Evolutionary conservation across 2,329 filamentous ascomycete genomes (phyloP), one percentile per base, ranked within the genome.

Genomic region (Beauveria rudraprayagi): DNA sequence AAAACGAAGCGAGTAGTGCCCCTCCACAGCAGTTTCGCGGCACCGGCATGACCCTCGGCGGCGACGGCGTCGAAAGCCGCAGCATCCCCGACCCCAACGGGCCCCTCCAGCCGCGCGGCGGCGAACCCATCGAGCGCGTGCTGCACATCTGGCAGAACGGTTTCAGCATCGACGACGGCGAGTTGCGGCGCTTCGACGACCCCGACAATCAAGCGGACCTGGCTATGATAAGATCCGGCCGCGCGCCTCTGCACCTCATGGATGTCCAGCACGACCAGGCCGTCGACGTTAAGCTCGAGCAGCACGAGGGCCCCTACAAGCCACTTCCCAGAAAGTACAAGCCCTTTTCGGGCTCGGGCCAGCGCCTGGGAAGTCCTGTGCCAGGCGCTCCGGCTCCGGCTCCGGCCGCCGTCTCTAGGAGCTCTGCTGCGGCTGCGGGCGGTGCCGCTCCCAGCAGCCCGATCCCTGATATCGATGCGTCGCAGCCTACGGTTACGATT

Each of bases 61-160:
- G 90, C 63, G 90, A 94, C 60, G 89, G 90, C 58, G 78, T 83
- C 5, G 86, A 87, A 62, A 92, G 88, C 66, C 83, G 85, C 62
- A 77, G 78, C 26, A 83, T 94, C 56, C 84, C 86, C 48, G 85
- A 90, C 65, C 83, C 88, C 30, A 73, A 64, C 0, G 72, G 72
- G 3, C 63, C 68, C 65, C 22, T 73, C 66, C 50, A 24, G 19
- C 66, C 69, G 10, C 46, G 66, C n/a, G 69, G 65, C 17, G 64
- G 70, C 1, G 76, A 81, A 40, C 80, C 83, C 5, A 84, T 89
- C 63, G 84, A 85, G 56, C 86, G 90, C 56, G 82, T 85, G 11
- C 79, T 95, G 58, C 90, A 93, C 69, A 80, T 94, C 50, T 95
- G 91, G 91, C 81, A 83, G 47, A 87, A 95, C 70, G 91, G 91